Evolutionary conservation across 768 basidiomycete species (phyloP), one percentile per base, ranked within the genome.

Genomic region (Dacryopinax spathularia): DNA sequence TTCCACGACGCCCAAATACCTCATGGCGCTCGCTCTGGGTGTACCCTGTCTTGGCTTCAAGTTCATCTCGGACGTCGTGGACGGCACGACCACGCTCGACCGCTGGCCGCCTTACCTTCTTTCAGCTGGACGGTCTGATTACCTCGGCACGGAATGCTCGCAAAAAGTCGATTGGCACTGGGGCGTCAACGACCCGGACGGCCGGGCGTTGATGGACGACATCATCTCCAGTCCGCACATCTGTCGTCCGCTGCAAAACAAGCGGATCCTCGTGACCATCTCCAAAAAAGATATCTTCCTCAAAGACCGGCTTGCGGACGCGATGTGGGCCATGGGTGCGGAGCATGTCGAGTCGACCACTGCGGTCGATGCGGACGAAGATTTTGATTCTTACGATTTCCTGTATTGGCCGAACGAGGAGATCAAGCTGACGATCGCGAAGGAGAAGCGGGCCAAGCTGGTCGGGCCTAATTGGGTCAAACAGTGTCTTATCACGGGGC

Each of bases 11-110:
- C 82, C 86, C 10, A 94, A 93, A 73, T 91, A 82, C 69, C 76
- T 95, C 62, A 79, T 86, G 2, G 88, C 91, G 5, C 80, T 97
- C 34, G 91, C 89, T 0, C 76, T 92, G 37, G 92, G 92, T 12
- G 84, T 96, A 61, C 93, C 93, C 2, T 92, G 89, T 67, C 69
- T 96, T 65, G 66, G 25, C 63, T 68, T 16, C 62, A 62, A 18
- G 63, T 39, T 63, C 6, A 6, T 65, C 34, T 31, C 2, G n/a
- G 41, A 34, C 2, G n/a, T 37, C 9, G 59, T 66, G 70, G 75
- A 64, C 36, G 13, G 31, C 20, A 60, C 60, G 66, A 39, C 60
- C 6, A 20, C 41, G 7, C 31, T 62, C 62, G 70, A 77, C 66
- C 80, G 85, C 22, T 94, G 90, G 90, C 75, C 74, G 25, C 71